Evolutionary conservation across 306 rosid species (phyloP).

Genomic region (Ormosia emarginata): DNA sequence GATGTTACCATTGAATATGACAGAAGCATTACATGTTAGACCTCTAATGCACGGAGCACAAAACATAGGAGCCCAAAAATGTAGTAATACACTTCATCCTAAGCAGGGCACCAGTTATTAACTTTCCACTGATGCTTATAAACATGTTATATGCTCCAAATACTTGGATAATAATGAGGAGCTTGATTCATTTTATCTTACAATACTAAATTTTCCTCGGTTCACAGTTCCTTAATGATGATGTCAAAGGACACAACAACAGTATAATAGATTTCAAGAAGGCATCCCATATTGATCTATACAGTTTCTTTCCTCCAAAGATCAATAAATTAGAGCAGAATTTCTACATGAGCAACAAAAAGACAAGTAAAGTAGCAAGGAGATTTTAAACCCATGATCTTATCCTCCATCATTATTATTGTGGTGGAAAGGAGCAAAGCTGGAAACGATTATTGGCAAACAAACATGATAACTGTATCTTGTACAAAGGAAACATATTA

Average conservation of each 20-base stretch:
- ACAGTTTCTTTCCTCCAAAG: neutral
- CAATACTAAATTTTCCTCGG: neutral
- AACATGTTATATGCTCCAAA: neutral
- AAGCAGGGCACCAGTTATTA: neutral
- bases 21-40: neutral
- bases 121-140: neutral
- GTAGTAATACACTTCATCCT: neutral
- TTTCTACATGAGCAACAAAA: neutral
- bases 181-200: neutral
- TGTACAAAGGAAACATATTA: neutral
- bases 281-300: neutral
- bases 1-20: neutral
- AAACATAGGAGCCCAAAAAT: neutral
- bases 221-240: neutral
- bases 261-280: neutral
- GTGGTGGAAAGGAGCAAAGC: neutral
- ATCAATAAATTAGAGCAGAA: neutral
- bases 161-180: neutral
- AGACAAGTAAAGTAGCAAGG: neutral
- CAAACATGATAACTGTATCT: neutral
- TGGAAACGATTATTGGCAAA: neutral
- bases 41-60: neutral
- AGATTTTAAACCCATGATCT: neutral
- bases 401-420: neutral
- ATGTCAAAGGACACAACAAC: neutral